Conservation (phyloP, 2,329 filamentous ascomycete genomes). For the Salinomyces thailandicus region DNA sequence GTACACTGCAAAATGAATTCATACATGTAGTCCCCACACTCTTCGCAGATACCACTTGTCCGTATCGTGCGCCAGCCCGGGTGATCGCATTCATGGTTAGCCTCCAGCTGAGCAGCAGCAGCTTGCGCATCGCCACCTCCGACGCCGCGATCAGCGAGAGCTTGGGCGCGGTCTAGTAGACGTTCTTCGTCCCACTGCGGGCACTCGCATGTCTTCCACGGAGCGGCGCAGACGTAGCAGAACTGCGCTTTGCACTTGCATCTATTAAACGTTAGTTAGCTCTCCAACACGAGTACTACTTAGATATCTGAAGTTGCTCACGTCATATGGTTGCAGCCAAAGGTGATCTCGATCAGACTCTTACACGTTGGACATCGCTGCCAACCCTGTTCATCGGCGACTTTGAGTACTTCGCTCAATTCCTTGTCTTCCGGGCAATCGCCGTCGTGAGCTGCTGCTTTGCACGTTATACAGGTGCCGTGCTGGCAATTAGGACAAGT, state of each 20-base stretch:
- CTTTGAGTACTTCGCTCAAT: constrained; percentile 30
- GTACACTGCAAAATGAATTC: background rate
- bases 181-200: constrained; percentile 11
- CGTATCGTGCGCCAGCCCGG: background rate
- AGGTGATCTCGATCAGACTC: constrained; percentile 28
- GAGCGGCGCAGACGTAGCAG: constrained; percentile 15
- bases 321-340: constrained; percentile 46
- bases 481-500: constrained; percentile 34
- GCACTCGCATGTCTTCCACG: constrained; percentile 17
- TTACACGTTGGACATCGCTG: background rate
- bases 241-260: constrained; percentile 12
- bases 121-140: background rate
- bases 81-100: background rate
- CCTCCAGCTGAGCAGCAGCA: background rate
- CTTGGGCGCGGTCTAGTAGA: constrained; percentile 8
- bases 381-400: constrained; percentile 28
- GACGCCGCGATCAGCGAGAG: background rate
- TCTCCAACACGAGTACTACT: no score
- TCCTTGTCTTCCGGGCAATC: constrained; percentile 40
- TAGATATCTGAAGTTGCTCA: constrained; percentile 1
- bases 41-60: background rate
- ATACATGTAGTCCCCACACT: background rate
- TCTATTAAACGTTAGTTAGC: constrained; percentile 3
- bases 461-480: constrained; percentile 44
- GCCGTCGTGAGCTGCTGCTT: constrained; percentile 32